Base-by-base conservation (phyloP, 2,329 filamentous ascomycete species). In the Penicillium digitatum region DNA sequence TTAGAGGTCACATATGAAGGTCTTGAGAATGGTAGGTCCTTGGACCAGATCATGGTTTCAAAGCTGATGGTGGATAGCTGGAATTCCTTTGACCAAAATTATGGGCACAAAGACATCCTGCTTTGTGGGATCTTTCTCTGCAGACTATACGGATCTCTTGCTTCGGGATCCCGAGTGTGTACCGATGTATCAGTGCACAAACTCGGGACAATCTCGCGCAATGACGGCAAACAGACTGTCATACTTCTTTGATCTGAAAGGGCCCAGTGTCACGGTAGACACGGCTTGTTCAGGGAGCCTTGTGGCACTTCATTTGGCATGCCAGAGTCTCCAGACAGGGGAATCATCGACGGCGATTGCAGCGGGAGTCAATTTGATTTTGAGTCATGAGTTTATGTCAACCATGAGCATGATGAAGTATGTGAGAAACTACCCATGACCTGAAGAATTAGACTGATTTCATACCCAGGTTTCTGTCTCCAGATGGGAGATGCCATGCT, bases 251-350 rank as follows among this genome's bases (percentile, higher is more conserved):
- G 67, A 74, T 43, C 53, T 72, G 9, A 62, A 63, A 35, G 72
- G 72, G 0, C 67, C 71, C 0, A 67, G 63, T 38, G 55, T 72
- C 6, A 69, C 67, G 3, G 51, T 74, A 2, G 66, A 74, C 40
- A 74, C 72, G 0, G 72, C 69, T 0, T 73, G 72, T 48, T 71
- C 69, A 3, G 58, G 65, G 0, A 66, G 64, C n/a, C 50, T 72
- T 4, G 58, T 64, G 3, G 72, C 69, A 1, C 45, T 75, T 2
- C 70, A 75, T 59, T 47, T 65, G 14, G 72, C 72, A 9, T 71
- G 62, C 39, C 66, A 70, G 34, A 60, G 55, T 5, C 49, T 71
- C 1, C 56, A 56, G 2, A 63, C 56, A 0, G 66, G 64, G 11
- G 66, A 69, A 10, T 54, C 64, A 1, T 55, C 57, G 0, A 60